phyloP scores from a whole-genome alignment of 1,139 yeast genomes.

The Schwanniomyces etchellsii region DNA sequence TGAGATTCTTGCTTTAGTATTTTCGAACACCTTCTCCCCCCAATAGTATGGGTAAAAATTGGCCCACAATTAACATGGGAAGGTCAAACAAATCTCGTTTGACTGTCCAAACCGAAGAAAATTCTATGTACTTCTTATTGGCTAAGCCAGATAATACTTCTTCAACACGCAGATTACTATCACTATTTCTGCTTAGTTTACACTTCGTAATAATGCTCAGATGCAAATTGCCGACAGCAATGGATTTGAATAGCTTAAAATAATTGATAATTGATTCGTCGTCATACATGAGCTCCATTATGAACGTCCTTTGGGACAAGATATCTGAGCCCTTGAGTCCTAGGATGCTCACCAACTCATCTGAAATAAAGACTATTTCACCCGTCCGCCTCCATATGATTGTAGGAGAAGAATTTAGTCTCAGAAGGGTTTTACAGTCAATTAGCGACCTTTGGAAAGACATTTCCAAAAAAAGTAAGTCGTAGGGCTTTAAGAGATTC shows the following conservation, averaged over 20 bases:
- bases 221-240: conserved; percentile 45
- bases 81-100: conserved; percentile 86
- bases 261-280: conserved; percentile 42
- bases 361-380: conserved; percentile 66
- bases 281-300: conserved; percentile 45
- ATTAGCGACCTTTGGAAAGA: conserved; percentile 63
- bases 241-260: conserved; percentile 41
- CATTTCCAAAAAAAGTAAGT: conserved; percentile 60
- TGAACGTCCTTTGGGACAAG: conserved; percentile 48
- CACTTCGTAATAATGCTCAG: conserved; percentile 47
- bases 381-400: conserved; percentile 78
- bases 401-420: conserved; percentile 59
- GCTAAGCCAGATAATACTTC: conserved; percentile 5
- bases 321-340: conserved; percentile 47
- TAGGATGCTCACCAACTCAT: conserved; percentile 60
- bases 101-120: conserved; percentile 59
- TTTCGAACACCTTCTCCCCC: conserved; percentile 33
- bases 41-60: conserved; percentile 41
- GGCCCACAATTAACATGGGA: conserved; percentile 55
- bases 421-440: conserved; percentile 58
- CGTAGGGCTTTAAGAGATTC: conserved; percentile 56
- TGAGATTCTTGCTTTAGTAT: conserved; percentile 15
- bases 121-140: conserved; percentile 32
- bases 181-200: conserved; percentile 27
- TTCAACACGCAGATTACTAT: background rate